Base-by-base conservation (phyloP, 2,329 filamentous ascomycete genomes). In the Alternaria sp. region DNA sequence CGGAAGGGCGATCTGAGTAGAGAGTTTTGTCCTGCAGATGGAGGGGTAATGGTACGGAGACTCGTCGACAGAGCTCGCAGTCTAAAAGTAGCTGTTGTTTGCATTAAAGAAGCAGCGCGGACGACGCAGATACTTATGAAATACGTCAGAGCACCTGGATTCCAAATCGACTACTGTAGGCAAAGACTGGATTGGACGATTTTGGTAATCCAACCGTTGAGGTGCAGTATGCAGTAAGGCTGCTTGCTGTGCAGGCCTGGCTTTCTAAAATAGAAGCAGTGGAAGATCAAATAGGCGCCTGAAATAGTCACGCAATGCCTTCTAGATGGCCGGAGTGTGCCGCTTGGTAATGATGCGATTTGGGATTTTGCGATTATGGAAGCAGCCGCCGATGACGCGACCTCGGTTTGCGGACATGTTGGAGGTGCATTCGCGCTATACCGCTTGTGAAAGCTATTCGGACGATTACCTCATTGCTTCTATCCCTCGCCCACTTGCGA, bases 1-100 rank as follows among this genome's bases (percentile, higher is more conserved):
- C 56, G 60, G 33, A 69, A 64, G 62, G 74, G 70, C 61, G 77
- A 58, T 53, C 58, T 65, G 42, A 69, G 56, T 73, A 80, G 75
- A 46, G 65, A 60, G 54, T 59, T 49, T 54, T 54, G 61, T 58
- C 49, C 59, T 59, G 64, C 23, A 41, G 65, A 65, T 51, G 59
- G 60, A 60, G 67, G 63, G 60, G 69, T 60, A 69, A 60, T 68
- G 60, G 63, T 61, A 49, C 61, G 60, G 60, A 72, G 62, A 69
- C 68, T 68, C 57, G 67, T 60, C 52, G 71, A 64, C 41, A 73
- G 72, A 69, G 71, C 66, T 67, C 70, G 69, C 53, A 73, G 65
- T 63, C 69, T 71, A 66, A 62, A 65, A 51, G 65, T 57, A 58
- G 72, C 59, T 65, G 67, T 62, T 68, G 70, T 76, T 67, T 69